Evolutionary conservation across 2,329 filamentous ascomycete species (phyloP).

Genomic region (Chaetomiaceae sp.): DNA sequence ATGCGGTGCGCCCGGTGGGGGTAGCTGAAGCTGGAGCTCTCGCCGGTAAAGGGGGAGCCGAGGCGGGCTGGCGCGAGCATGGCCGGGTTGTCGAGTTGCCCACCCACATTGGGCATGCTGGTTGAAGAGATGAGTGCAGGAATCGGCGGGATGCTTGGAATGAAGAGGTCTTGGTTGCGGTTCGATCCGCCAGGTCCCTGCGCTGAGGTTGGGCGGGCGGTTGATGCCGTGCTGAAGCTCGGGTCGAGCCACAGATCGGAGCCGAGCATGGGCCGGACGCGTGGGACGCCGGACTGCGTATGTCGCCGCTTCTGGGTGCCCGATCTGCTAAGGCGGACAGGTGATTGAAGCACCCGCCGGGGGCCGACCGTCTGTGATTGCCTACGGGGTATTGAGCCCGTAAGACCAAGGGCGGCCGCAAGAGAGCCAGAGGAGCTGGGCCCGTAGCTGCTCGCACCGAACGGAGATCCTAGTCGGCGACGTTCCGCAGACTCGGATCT

Average conservation of each 20-base stretch:
- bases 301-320: conserved; percentile 53
- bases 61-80: conserved; percentile 43
- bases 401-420: conserved; percentile 36
- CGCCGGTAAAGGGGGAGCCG: conserved; percentile 54
- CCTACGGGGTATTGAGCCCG: conserved; percentile 33
- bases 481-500: too few species aligned
- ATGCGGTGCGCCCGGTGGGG: conserved; percentile 48
- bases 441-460: conserved; percentile 55
- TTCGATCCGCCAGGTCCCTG: conserved; percentile 27
- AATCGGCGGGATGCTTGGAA: conserved; percentile 35
- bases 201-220: conserved; percentile 6
- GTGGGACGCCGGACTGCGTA: conserved; percentile 44
- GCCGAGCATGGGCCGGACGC: conserved; percentile 51
- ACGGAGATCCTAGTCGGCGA: conserved; percentile 50
- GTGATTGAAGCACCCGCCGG: conserved; percentile 49
- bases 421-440: conserved; percentile 53
- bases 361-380: conserved; percentile 48
- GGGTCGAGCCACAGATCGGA: conserved; percentile 51
- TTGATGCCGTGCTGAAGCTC: conserved; percentile 25
- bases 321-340: conserved; percentile 49
- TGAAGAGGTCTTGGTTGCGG: conserved; percentile 36
- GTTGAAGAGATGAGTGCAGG: conserved; percentile 23
- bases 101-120: conserved; percentile 27
- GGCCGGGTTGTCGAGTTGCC: conserved; percentile 27
- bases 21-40: conserved; percentile 52